phyloP scores from a whole-genome alignment of 1,284 basidiomycete genomes.

The Ganoderma sp. region DNA sequence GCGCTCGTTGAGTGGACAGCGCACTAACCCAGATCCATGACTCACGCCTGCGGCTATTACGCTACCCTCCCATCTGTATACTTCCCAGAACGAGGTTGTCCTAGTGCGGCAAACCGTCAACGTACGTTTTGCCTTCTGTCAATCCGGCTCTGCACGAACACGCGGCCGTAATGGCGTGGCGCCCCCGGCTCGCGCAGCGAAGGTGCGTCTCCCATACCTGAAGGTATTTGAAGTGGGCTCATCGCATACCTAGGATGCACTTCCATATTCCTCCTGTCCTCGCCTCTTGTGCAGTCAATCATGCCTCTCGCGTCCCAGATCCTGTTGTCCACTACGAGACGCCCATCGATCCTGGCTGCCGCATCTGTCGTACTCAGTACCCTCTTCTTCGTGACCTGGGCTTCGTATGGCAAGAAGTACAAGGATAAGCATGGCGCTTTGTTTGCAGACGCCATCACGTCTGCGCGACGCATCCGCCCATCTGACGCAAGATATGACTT shows the following conservation, averaged over 20 bases:
- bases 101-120: constrained; percentile 5
- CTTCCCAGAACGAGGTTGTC: neutral
- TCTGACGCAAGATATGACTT: neutral
- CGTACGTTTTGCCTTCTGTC: constrained; percentile 1
- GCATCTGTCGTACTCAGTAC: neutral
- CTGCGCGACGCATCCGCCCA: neutral
- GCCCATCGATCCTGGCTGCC: neutral
- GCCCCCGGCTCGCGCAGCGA: neutral
- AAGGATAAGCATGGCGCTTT: neutral
- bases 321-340: neutral
- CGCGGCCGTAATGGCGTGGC: neutral
- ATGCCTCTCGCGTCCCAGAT: constrained; percentile 1
- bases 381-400: neutral
- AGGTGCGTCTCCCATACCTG: neutral
- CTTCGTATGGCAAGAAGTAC: neutral
- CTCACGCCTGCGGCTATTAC: neutral
- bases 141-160: neutral
- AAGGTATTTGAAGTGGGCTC: neutral
- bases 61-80: neutral
- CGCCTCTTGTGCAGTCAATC: neutral
- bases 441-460: neutral
- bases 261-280: neutral
- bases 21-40: constrained; percentile 2
- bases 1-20: neutral
- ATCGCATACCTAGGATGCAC: neutral